Evolutionary conservation across 2,329 filamentous ascomycete species (phyloP).

Genomic region (Beauveria pseudobassiana): DNA sequence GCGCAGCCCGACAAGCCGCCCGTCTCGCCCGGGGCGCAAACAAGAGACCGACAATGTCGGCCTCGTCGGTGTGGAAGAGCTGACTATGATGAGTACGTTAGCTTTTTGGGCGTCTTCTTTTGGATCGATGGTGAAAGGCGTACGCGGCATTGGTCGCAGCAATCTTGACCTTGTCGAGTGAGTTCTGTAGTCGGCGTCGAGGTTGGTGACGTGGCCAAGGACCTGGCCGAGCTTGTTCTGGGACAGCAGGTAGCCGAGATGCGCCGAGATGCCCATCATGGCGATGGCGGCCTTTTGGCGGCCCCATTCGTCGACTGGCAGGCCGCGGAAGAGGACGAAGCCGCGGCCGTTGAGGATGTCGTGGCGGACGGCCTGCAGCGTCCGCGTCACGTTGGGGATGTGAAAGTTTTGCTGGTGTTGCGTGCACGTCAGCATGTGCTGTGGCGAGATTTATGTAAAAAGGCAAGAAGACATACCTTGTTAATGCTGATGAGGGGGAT

Average conservation of each 20-base stretch:
- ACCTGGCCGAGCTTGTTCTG: conserved; percentile 80
- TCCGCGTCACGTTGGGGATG: conserved; percentile 26
- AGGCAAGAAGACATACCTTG: conserved; percentile 12
- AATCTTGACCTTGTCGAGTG: conserved; percentile 79
- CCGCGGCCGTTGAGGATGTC: conserved; percentile 67
- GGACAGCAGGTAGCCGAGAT: conserved; percentile 77
- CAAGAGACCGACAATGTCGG: conserved; percentile 74
- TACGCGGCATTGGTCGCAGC: conserved; percentile 54
- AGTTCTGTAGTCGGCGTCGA: conserved; percentile 61
- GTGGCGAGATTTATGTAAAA: not conserved
- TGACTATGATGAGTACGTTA: conserved; percentile 14
- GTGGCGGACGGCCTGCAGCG: conserved; percentile 26
- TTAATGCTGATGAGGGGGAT: conserved; percentile 62
- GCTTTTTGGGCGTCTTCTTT: not conserved
- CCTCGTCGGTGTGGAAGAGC: conserved; percentile 62
- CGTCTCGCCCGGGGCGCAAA: conserved; percentile 67
- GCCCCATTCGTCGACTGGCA: conserved; percentile 70
- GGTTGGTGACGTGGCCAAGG: conserved; percentile 78
- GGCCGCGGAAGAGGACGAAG: conserved; percentile 82
- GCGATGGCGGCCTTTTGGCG: conserved; percentile 70
- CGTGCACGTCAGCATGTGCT: not conserved
- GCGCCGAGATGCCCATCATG: conserved; percentile 77
- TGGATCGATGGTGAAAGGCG: not conserved
- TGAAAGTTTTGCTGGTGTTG: conserved; percentile 27
- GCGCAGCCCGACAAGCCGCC: conserved; percentile 79